Conservation (phyloP, 2,329 filamentous ascomycete species). For the Aspergillus quadricinctus region DNA sequence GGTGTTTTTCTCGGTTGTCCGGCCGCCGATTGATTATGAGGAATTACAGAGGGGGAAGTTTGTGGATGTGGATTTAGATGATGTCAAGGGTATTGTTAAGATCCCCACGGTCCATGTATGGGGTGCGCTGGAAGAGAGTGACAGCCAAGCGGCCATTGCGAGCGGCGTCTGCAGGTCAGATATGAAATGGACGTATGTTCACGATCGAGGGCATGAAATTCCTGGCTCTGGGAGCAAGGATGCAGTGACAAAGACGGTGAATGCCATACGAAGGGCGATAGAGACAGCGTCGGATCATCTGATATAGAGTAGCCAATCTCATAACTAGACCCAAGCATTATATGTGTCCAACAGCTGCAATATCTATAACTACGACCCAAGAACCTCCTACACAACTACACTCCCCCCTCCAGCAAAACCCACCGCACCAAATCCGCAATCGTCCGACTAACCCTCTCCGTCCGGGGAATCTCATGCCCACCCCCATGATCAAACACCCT, state of each 20-base stretch:
- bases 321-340: not conserved
- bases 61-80: not conserved
- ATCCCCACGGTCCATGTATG: constrained; percentile 17
- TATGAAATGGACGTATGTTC: constrained; percentile 9
- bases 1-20: constrained; percentile 16
- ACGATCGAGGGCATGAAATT: constrained; percentile 11
- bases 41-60: not conserved
- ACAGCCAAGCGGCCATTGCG: not conserved
- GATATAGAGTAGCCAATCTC: not conserved
- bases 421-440: constrained; percentile 32
- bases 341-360: not conserved
- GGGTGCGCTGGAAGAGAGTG: constrained; percentile 6
- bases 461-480: constrained; percentile 43
- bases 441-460: constrained; percentile 22
- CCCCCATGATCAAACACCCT: constrained; percentile 37
- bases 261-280: not conserved
- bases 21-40: constrained; percentile 4
- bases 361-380: not conserved
- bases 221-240: constrained; percentile 1
- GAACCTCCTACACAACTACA: not conserved
- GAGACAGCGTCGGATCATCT: not conserved
- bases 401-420: constrained; percentile 19
- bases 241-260: not conserved
- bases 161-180: constrained; percentile 7
- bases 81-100: constrained; percentile 1